Evolutionary conservation across 805 yeast genomes (phyloP).

Genomic region (Blastobotrys parvus): DNA sequence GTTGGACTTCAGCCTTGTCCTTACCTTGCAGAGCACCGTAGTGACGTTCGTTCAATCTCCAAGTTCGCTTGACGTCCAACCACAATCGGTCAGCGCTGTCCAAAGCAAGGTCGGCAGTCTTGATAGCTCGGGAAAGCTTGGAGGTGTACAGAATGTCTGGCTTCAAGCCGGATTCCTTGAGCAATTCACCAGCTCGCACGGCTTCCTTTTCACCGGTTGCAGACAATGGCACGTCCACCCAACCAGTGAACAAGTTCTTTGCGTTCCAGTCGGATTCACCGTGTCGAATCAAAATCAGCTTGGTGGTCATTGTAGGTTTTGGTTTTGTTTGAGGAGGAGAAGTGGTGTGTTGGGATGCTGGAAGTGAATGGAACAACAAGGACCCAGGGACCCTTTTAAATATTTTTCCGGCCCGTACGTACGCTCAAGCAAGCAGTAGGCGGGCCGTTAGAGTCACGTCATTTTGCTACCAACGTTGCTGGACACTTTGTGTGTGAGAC

Average conservation of each 20-base stretch:
- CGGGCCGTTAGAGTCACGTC: too few relatives aligned
- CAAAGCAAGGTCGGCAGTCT: constrained; percentile 92
- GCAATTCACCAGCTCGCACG: constrained; percentile 82
- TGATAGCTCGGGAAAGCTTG: constrained; percentile 86
- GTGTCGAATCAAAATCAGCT: constrained; percentile 92
- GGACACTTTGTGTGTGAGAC: not conserved
- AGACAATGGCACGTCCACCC: constrained; percentile 91
- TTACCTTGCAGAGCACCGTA: constrained; percentile 98
- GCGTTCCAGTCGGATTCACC: constrained; percentile 99
- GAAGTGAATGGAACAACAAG: not conserved
- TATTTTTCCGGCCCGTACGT: too few relatives aligned
- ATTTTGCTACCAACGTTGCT: not conserved
- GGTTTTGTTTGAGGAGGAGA: too few relatives aligned
- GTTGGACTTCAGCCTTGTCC: constrained; percentile 91
- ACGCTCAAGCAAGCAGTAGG: too few relatives aligned
- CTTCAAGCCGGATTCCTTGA: constrained; percentile 74
- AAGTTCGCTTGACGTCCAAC: constrained; percentile 87
- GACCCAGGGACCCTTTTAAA: too few relatives aligned
- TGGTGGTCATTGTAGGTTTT: constrained; percentile 21
- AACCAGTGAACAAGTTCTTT: constrained; percentile 95
- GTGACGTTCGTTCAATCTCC: constrained; percentile 99
- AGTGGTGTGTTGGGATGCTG: not conserved
- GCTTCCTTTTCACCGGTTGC: constrained; percentile 87
- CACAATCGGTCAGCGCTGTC: constrained; percentile 81
- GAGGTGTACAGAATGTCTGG: constrained; percentile 92